These are phyloP conservation scores for Chloris gayana DNA, from an alignment of 176 grass and related monocot species.

Conservation along the genomic window DNA sequence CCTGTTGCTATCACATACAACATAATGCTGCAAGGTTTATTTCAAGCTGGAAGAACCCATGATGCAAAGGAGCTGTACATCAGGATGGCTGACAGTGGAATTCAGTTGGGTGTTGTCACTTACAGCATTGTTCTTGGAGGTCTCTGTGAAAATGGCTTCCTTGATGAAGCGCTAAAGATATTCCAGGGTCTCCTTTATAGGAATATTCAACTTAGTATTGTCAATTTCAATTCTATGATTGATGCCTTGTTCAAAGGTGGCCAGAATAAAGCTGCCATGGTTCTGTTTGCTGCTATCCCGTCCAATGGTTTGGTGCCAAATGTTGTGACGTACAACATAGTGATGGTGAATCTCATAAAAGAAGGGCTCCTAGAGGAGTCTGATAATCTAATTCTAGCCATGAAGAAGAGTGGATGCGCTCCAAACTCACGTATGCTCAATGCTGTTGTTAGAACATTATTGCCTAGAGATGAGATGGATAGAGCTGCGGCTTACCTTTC, in stretches of 20 bases:
- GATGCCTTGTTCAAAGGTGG: not conserved
- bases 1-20: not conserved
- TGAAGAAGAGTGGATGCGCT: constrained; percentile 6
- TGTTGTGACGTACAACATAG: not conserved
- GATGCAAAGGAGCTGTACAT: not conserved
- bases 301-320: not conserved
- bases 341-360: not conserved
- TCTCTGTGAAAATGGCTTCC: not conserved
- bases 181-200: not conserved
- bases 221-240: constrained; percentile 3
- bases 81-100: not conserved
- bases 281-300: not conserved
- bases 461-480: not conserved
- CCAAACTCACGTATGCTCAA: not conserved
- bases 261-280: not conserved
- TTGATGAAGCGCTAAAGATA: not conserved
- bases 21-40: not conserved
- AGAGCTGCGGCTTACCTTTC: not conserved
- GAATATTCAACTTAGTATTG: not conserved
- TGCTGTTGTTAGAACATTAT: constrained; percentile 5
- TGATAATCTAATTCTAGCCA: not conserved
- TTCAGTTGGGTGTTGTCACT: fast-evolving
- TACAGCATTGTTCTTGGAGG: not conserved
- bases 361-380: not conserved
- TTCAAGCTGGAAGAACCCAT: not conserved